Evolutionary conservation across 331 rosid species (phyloP).

Genomic region (Erythrophleum ivorense): DNA sequence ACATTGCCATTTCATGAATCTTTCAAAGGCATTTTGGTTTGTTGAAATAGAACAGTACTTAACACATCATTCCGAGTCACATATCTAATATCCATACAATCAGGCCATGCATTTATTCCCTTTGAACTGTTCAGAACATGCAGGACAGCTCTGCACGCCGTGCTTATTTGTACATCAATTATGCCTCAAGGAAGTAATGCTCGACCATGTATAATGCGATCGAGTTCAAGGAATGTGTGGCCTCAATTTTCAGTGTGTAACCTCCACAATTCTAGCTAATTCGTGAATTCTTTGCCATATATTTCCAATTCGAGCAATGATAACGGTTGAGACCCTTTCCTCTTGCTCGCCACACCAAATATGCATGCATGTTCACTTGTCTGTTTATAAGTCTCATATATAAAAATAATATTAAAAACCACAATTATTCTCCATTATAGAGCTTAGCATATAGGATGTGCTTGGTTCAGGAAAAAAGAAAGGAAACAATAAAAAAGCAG

Average conservation of each 20-base stretch:
- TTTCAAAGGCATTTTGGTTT: neutral
- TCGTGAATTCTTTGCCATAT: neutral
- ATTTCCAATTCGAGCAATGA: neutral
- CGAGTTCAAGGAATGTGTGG: slow-evolving; percentile 10
- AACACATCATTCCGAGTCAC: neutral
- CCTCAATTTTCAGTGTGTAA: neutral
- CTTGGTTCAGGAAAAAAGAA: neutral
- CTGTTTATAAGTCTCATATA: neutral
- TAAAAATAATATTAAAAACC: neutral
- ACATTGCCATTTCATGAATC: neutral
- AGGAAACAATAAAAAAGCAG: too few species aligned
- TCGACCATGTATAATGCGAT: neutral
- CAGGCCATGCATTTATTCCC: neutral
- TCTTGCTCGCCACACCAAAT: neutral
- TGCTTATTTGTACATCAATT: neutral
- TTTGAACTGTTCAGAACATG: neutral
- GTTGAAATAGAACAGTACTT: neutral
- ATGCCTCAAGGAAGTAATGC: neutral
- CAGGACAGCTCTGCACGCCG: neutral
- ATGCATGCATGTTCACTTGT: neutral
- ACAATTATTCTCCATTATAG: neutral
- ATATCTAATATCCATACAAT: neutral
- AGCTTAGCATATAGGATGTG: neutral
- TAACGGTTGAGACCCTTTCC: neutral
- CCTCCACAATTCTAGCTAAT: slow-evolving; percentile 1